These are phyloP conservation scores for Murraya paniculata DNA, from an alignment of 345 rosid genomes.

Conservation along the genomic window DNA sequence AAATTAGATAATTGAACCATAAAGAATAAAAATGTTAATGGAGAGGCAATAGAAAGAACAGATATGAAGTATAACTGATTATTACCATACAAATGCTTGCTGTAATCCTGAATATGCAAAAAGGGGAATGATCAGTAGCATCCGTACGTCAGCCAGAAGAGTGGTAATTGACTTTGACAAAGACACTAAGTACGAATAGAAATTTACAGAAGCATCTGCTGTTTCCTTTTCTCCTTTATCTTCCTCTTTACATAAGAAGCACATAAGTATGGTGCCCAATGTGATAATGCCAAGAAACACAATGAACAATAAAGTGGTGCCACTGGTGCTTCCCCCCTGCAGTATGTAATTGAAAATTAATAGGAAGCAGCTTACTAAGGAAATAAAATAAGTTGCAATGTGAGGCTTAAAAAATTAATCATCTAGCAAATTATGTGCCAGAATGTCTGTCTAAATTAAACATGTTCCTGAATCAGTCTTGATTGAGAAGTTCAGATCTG, in stretches of 20 bases:
- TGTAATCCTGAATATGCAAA: conserved; percentile 90
- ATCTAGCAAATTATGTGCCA: background rate
- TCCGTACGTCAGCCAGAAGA: conserved; percentile 68
- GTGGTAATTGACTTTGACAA: conserved; percentile 55
- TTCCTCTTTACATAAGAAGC: conserved; percentile 68
- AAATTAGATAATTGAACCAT: conserved; percentile 1
- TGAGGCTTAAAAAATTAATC: background rate
- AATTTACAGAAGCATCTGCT: conserved; percentile 43
- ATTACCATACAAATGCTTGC: conserved; percentile 94
- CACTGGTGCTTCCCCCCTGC: conserved; percentile 72
- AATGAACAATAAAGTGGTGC: conserved; percentile 67
- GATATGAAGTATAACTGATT: conserved; percentile 1
- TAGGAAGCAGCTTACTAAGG: background rate
- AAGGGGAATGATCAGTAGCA: conserved; percentile 79
- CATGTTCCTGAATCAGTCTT: background rate
- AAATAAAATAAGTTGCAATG: background rate
- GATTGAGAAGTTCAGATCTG: background rate
- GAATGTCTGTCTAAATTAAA: background rate
- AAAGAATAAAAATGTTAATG: background rate
- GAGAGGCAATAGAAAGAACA: background rate
- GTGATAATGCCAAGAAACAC: conserved; percentile 76
- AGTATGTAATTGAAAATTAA: conserved; percentile 17
- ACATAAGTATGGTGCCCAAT: conserved; percentile 73
- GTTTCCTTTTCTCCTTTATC: conserved; percentile 45
- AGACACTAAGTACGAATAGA: conserved; percentile 48